phyloP scores from a whole-genome alignment of 441 rosid genomes.

The Biscutella laevigata region DNA sequence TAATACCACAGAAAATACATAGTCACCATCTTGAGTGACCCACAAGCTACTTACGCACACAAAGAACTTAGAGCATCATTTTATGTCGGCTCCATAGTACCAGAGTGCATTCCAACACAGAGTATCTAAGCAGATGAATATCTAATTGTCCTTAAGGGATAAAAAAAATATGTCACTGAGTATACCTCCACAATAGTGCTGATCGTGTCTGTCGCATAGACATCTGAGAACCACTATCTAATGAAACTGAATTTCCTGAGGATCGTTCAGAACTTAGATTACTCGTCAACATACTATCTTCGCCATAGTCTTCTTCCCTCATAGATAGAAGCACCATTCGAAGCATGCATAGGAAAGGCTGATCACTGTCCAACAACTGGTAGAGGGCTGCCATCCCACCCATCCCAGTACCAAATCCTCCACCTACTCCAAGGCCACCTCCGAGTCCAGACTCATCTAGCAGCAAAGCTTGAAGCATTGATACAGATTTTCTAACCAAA shows the following conservation, averaged over 20 bases:
- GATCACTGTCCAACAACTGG: conserved; percentile 97
- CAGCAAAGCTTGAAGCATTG: conserved; percentile 95
- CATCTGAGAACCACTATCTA: conserved; percentile 52
- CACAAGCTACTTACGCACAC: not conserved
- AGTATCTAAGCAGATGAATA: conserved; percentile 15
- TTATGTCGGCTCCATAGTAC: conserved; percentile 9
- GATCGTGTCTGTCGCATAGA: conserved; percentile 68
- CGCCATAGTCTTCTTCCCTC: conserved; percentile 96
- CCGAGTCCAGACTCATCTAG: conserved; percentile 98
- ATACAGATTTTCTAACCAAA: conserved; percentile 83
- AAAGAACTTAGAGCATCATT: conserved; percentile 12
- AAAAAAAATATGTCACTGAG: conserved; percentile 6
- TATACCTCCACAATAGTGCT: conserved; percentile 94
- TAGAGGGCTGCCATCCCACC: conserved; percentile 98
- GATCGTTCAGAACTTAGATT: conserved; percentile 45
- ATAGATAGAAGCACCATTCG: conserved; percentile 98
- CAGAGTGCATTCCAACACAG: conserved; percentile 7
- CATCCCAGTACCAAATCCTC: conserved; percentile 99
- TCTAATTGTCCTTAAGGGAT: conserved; percentile 7
- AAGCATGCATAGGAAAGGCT: conserved; percentile 98
- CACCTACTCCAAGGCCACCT: conserved; percentile 99
- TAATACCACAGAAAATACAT: conserved; percentile 1
- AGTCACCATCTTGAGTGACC: conserved; percentile 7
- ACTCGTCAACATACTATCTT: conserved; percentile 68
- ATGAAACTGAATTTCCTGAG: conserved; percentile 31